Conservation (phyloP, 257 asterid genomes). For the Buddleja alternifolia region DNA sequence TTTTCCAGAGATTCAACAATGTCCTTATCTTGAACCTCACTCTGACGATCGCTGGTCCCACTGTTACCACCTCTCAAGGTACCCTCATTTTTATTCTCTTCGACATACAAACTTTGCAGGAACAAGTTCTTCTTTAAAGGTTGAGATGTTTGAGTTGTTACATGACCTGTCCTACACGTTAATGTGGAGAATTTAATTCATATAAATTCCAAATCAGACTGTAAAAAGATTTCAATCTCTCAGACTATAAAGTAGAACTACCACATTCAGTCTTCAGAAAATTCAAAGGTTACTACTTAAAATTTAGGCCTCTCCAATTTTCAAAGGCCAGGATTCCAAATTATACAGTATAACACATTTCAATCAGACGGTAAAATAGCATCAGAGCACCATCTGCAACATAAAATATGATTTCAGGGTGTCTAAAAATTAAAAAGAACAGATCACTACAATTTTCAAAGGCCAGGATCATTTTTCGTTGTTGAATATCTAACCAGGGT, state of each 20-base stretch:
- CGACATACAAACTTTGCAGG: conserved; percentile 75
- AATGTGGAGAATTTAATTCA: conserved; percentile 42
- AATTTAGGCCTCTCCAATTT: background rate
- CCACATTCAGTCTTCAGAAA: background rate
- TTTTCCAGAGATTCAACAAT: conserved; percentile 75
- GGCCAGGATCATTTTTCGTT: background rate
- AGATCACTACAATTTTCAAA: background rate
- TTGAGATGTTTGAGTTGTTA: conserved; percentile 65
- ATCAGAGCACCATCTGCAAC: background rate
- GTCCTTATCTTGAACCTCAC: conserved; percentile 72
- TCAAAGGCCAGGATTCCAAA: background rate
- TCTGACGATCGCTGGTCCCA: conserved; percentile 34
- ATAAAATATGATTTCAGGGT: background rate
- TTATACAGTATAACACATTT: background rate
- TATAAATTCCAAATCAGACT: conserved; percentile 16
- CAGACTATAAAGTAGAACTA: conserved; percentile 6
- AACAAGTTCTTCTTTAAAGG: conserved; percentile 76
- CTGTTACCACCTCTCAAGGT: conserved; percentile 34
- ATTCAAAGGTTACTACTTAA: conserved; percentile 14
- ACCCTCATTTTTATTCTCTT: conserved; percentile 42
- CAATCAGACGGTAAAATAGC: too few species aligned
- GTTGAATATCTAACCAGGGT: conserved; percentile 9
- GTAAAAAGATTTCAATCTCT: background rate
- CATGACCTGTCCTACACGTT: conserved; percentile 80
- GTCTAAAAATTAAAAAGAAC: background rate